phyloP scores from a whole-genome alignment of 1,284 basidiomycete genomes.

The Apiotrichum porosum region DNA sequence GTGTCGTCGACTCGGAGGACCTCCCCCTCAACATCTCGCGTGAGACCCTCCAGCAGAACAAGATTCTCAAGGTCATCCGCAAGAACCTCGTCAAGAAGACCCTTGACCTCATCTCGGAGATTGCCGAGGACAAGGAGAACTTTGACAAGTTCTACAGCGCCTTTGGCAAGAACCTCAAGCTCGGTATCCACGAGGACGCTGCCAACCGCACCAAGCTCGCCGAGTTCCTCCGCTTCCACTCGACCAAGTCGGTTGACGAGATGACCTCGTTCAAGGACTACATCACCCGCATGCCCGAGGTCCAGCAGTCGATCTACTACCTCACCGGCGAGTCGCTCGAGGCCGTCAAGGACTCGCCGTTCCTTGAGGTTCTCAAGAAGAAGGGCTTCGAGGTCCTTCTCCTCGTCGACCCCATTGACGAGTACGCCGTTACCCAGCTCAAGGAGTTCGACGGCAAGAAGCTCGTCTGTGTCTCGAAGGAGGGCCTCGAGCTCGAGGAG shows the following conservation, averaged over 20 bases:
- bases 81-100: slow-evolving; percentile 99
- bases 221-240: slow-evolving; percentile 98
- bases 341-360: slow-evolving; percentile 88
- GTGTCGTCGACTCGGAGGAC: slow-evolving; percentile 99
- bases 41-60: slow-evolving; percentile 99
- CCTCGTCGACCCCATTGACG: slow-evolving; percentile 96
- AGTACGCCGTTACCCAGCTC: slow-evolving; percentile 95
- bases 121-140: slow-evolving; percentile 99
- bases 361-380: slow-evolving; percentile 99
- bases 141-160: slow-evolving; percentile 91
- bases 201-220: slow-evolving; percentile 99
- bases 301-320: slow-evolving; percentile 99
- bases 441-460: slow-evolving; percentile 99
- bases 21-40: slow-evolving; percentile 99
- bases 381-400: slow-evolving; percentile 98
- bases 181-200: slow-evolving; percentile 98
- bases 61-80: slow-evolving; percentile 81
- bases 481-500: slow-evolving; percentile 98
- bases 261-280: slow-evolving; percentile 96
- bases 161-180: slow-evolving; percentile 96
- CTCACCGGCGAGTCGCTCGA: slow-evolving; percentile 96
- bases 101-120: slow-evolving; percentile 90
- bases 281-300: slow-evolving; percentile 98
- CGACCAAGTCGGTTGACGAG: slow-evolving; percentile 92
- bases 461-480: slow-evolving; percentile 96